Evolutionary conservation across 2,329 filamentous ascomycete genomes (phyloP), one percentile per base, ranked within the genome.

Genomic region (Aspergillus calidoustus): DNA sequence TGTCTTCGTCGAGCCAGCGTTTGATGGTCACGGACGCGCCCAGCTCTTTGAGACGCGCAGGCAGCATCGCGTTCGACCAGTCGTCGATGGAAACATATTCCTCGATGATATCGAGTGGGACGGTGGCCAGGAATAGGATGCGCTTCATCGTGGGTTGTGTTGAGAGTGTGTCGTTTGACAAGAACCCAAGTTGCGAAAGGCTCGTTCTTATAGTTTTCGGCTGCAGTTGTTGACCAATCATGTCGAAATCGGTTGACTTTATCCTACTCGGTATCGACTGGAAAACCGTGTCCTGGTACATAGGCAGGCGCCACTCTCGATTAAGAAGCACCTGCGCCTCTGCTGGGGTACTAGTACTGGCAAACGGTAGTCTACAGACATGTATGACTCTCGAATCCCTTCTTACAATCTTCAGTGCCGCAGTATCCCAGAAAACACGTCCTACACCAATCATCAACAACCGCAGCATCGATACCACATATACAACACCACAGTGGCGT

Each of bases 1-100:
- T 44, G 46, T 57, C 46, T 22, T 57, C 54, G 30, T 57, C 54
- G 23, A 43, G 17, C 54, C 54, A 57, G 30, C 25, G 48, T n/a
- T 57, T 57, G 54, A 57, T 38, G 9, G 46, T 48, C 7, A 57
- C 31, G 4, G 11, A 28, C 11, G 54, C 31, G 2, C 44, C 54
- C 25, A 3, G 49, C 8, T 49, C 30, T 5, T 6, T 4, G 13
- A 58, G 55, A 9, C 17, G 47, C 3, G 25, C 7, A 17, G 55
- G 55, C 7, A 58, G 19, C 48, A 51, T 51, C 22, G 31, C 25
- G 23, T 58, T 58, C 1, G 47, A 43, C 55, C 55, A 58, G n/a
- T 51, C 55, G 25, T 53, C 11, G 51, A 22, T 34, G 6, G 51
- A 23, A 1, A 53, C 2, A 31, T 53, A 53, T 30, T 49, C 8